phyloP scores from a whole-genome alignment of 257 asterid species.

The Solanum peruvianum region DNA sequence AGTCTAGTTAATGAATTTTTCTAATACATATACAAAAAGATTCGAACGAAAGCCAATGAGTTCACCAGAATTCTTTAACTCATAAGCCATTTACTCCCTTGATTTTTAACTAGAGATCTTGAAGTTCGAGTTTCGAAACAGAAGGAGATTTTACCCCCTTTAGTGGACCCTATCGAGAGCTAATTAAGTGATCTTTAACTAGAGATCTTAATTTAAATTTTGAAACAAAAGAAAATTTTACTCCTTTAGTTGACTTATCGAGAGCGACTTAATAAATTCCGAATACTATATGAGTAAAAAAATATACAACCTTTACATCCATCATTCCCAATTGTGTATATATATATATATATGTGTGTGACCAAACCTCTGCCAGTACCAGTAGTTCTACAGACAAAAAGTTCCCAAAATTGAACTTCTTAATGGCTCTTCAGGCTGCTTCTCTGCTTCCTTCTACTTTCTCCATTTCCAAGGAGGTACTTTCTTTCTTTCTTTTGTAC shows the following conservation, averaged over 20 bases:
- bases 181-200: not conserved
- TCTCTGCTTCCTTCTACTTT: conserved; percentile 50
- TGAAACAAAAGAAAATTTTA: rapidly evolving
- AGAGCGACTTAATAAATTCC: not conserved
- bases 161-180: not conserved
- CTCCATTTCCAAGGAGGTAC: conserved; percentile 61
- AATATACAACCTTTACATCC: not conserved
- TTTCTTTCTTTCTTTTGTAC: not conserved
- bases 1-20: too few species aligned
- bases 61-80: not conserved
- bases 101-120: not conserved
- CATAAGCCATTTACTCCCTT: rapidly evolving
- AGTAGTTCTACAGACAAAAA: not conserved
- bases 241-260: rapidly evolving
- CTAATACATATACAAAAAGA: too few species aligned
- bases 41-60: not conserved
- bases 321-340: conserved; percentile 11
- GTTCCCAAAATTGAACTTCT: not conserved
- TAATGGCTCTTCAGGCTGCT: conserved; percentile 81
- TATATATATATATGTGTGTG: conserved; percentile 3
- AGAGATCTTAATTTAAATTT: not conserved
- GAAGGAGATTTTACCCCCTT: not conserved
- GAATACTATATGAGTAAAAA: not conserved
- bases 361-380: conserved; percentile 1
- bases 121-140: not conserved